Evolutionary conservation across 768 basidiomycete species (phyloP).

Genomic region (Leccinellum rugosiceps): DNA sequence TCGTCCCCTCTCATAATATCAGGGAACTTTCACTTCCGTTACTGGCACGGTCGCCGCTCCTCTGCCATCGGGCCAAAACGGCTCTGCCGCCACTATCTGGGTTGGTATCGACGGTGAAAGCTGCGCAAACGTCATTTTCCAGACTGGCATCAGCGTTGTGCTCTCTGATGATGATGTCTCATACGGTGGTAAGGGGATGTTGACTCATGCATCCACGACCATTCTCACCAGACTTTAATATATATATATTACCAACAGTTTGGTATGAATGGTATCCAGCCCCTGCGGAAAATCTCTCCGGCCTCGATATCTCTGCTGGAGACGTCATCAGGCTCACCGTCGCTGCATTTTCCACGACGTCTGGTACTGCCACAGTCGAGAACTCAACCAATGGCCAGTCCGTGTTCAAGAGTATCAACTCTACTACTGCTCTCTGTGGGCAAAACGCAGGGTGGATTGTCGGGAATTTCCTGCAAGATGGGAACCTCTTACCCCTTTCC

Average conservation of each 20-base stretch:
- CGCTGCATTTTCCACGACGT: not conserved
- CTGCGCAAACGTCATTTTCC: not conserved
- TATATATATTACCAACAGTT: not conserved
- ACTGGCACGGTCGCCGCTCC: conserved; percentile 2
- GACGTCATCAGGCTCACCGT: conserved; percentile 3
- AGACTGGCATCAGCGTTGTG: conserved; percentile 1
- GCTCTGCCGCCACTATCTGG: not conserved
- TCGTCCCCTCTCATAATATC: not conserved
- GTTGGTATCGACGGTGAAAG: conserved; percentile 9
- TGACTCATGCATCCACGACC: too few relatives aligned
- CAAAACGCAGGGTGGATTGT: conserved; percentile 9
- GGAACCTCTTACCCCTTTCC: not conserved
- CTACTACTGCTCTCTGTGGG: conserved; percentile 1
- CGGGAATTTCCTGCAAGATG: not conserved
- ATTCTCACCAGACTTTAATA: not conserved
- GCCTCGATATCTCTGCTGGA: not conserved
- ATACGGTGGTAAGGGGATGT: conserved; percentile 1
- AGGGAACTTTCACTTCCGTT: conserved; percentile 6
- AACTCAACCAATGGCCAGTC: conserved; percentile 5
- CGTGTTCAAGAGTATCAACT: not conserved
- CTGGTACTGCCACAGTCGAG: conserved; percentile 4
- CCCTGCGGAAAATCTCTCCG: not conserved
- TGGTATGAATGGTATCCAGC: conserved; percentile 9
- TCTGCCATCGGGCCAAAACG: not conserved
- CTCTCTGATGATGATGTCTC: not conserved